Conservation (phyloP, 139 green algal genomes). For the Chara braunii region DNA sequence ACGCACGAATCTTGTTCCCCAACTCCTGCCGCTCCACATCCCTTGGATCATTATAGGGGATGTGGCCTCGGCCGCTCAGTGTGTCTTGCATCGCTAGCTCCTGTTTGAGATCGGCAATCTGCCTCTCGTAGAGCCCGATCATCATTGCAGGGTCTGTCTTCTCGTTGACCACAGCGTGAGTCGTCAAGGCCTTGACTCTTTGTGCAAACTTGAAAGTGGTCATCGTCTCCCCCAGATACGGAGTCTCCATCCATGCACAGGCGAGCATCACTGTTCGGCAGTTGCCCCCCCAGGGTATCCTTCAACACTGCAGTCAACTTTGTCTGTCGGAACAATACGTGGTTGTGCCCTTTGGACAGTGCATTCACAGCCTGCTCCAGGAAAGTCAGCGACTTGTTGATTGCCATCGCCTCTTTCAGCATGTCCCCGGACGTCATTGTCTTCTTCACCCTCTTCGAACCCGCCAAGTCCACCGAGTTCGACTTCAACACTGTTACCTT, state of each 20-base stretch:
- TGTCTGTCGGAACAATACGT: constrained; percentile 66
- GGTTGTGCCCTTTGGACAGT: constrained; percentile 46
- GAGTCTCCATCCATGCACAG: constrained; percentile 61
- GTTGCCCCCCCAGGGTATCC: constrained; percentile 70
- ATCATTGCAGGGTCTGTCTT: constrained; percentile 50
- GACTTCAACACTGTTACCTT: constrained; percentile 47
- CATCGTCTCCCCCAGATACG: constrained; percentile 62
- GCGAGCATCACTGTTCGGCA: constrained; percentile 69
- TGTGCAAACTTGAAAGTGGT: constrained; percentile 63
- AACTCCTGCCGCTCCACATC: too few species aligned
- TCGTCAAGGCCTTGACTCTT: constrained; percentile 50
- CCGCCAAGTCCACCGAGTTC: constrained; percentile 60
- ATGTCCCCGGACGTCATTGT: constrained; percentile 49
- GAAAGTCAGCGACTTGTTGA: constrained; percentile 77
- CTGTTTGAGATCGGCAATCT: constrained; percentile 71
- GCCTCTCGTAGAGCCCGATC: constrained; percentile 53
- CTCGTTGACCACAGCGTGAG: constrained; percentile 58
- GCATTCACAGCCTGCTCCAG: constrained; percentile 69
- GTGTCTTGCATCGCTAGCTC: constrained; percentile 75
- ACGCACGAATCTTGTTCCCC: too few species aligned
- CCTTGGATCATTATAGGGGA: constrained; percentile 68
- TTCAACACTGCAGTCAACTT: constrained; percentile 67
- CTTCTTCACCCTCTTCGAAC: constrained; percentile 70
- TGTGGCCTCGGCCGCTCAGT: constrained; percentile 49
- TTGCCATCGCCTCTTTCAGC: constrained; percentile 64